Percentiles rank a stretch among this genome's conserved stretches.
Evolutionary conservation across 306 rosid species (phyloP).

Genomic region (Medicago ruthenica): DNA sequence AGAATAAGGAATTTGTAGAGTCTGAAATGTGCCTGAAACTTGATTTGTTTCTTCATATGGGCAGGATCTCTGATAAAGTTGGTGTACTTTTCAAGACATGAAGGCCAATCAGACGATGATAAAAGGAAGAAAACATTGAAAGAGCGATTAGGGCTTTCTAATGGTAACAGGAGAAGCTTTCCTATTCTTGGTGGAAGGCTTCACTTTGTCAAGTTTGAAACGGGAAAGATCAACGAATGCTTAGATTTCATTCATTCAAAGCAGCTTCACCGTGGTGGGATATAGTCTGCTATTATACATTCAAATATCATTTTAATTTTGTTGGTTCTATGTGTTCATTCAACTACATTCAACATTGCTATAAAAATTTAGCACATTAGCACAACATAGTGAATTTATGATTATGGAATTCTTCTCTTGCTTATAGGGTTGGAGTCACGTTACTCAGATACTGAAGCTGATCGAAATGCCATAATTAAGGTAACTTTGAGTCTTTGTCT

Average conservation of each 20-base stretch:
- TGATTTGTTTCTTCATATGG: constrained; percentile 37
- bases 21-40: constrained; percentile 33
- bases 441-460: constrained; percentile 58
- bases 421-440: constrained; percentile 68
- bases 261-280: constrained; percentile 94
- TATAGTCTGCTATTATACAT: constrained; percentile 14
- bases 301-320: constrained; percentile 22
- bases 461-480: constrained; percentile 81
- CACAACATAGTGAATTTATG: not conserved
- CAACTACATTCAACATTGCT: constrained; percentile 25
- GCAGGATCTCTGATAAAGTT: constrained; percentile 97
- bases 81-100: constrained; percentile 95
- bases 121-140: constrained; percentile 71
- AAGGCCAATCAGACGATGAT: constrained; percentile 69
- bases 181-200: constrained; percentile 99
- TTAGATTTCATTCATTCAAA: constrained; percentile 90
- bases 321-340: constrained; percentile 27
- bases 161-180: constrained; percentile 81
- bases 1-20: constrained; percentile 9
- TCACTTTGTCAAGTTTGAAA: constrained; percentile 99
- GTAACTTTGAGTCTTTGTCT: constrained; percentile 47
- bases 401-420: constrained; percentile 19
- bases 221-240: constrained; percentile 89
- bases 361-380: not conserved
- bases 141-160: constrained; percentile 77